These are phyloP conservation scores for Bjerkandera adusta DNA, from an alignment of 1,284 basidiomycete genomes.

Conservation along the genomic window DNA sequence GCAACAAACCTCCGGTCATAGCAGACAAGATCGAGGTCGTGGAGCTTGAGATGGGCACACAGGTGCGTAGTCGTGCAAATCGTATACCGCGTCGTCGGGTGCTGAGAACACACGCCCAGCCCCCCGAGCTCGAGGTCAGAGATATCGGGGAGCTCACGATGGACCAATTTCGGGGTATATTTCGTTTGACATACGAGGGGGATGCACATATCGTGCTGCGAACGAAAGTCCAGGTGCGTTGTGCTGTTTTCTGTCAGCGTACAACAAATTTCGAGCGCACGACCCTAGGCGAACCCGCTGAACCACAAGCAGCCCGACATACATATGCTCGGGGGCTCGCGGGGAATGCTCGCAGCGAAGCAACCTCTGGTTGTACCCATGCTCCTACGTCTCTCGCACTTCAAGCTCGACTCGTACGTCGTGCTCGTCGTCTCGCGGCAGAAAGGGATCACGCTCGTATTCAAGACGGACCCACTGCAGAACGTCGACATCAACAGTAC, in stretches of 20 bases:
- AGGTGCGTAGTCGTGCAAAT: constrained; percentile 51
- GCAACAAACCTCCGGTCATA: constrained; percentile 96
- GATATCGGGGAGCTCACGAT: constrained; percentile 97
- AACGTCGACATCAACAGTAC: constrained; percentile 97
- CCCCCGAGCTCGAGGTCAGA: constrained; percentile 95
- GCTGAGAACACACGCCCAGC: constrained; percentile 44
- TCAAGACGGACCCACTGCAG: constrained; percentile 99
- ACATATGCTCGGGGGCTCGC: constrained; percentile 70
- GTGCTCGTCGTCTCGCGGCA: constrained; percentile 96
- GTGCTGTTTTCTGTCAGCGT: too few species aligned
- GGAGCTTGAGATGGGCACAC: constrained; percentile 96
- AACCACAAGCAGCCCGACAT: constrained; percentile 87
- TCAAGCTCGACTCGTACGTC: constrained; percentile 93
- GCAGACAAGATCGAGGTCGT: constrained; percentile 97
- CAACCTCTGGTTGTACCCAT: constrained; percentile 96
- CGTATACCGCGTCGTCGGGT: constrained; percentile 4
- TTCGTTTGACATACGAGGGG: constrained; percentile 92
- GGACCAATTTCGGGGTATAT: constrained; percentile 97
- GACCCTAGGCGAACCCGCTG: constrained; percentile 88
- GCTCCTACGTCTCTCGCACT: constrained; percentile 94
- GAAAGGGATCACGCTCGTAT: constrained; percentile 98
- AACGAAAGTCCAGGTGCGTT: constrained; percentile 89
- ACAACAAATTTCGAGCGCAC: background rate
- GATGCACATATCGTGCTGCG: constrained; percentile 95
- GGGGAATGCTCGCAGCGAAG: constrained; percentile 88